Conservation (phyloP, 176 grass and related monocot genomes). For the Avena sativa region DNA sequence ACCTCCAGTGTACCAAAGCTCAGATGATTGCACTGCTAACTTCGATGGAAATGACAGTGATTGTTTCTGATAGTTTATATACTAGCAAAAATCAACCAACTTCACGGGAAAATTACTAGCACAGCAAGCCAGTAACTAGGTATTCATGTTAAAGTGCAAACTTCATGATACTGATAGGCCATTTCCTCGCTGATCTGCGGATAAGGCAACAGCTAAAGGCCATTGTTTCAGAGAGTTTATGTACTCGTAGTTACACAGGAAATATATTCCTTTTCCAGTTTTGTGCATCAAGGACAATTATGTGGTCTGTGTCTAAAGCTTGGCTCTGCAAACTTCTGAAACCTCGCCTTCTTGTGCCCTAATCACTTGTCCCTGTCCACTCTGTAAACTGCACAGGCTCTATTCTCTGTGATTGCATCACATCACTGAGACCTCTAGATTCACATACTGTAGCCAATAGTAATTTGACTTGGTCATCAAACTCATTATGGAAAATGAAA, state of each 20-base stretch:
- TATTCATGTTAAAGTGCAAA: not conserved
- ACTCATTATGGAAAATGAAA: not conserved
- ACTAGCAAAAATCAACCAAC: too few species aligned
- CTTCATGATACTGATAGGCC: not conserved
- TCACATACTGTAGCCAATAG: not conserved
- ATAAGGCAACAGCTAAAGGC: not conserved
- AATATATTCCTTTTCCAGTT: not conserved
- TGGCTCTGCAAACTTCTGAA: not conserved
- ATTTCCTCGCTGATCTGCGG: not conserved
- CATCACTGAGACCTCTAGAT: not conserved
- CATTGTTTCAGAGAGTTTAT: not conserved
- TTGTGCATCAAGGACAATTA: not conserved
- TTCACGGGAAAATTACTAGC: not conserved
- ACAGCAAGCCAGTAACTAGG: too few species aligned
- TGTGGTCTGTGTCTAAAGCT: not conserved
- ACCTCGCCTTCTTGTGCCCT: not conserved
- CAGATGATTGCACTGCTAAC: not conserved
- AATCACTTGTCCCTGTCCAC: conserved; percentile 18
- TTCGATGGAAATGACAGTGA: not conserved
- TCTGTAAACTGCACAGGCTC: not conserved
- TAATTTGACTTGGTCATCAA: not conserved
- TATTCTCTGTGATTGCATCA: conserved; percentile 6
- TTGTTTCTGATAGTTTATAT: not conserved
- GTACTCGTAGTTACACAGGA: too few species aligned
- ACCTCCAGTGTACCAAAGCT: not conserved